Percentiles rank a stretch among this genome's conserved stretches.
phyloP scores from a whole-genome alignment of 2,329 filamentous ascomycete genomes.

The Hypomyces rosellus region DNA sequence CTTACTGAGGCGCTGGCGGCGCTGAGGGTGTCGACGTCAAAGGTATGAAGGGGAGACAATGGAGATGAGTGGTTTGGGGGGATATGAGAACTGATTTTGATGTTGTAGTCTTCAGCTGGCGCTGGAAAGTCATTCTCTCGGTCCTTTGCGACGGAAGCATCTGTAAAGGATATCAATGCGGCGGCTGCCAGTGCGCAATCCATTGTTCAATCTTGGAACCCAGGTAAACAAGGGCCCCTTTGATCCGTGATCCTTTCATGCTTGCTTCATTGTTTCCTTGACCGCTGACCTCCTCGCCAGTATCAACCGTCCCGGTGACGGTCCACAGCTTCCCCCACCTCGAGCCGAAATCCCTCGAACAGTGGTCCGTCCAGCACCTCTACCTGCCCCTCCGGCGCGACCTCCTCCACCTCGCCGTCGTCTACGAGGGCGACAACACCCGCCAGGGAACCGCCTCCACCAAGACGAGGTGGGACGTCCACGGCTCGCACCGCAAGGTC shows the following conservation, averaged over 20 bases:
- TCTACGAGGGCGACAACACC: slow-evolving; percentile 86
- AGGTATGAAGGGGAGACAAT: slow-evolving; percentile 19
- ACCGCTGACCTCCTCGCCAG: slow-evolving; percentile 25
- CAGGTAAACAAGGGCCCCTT: slow-evolving; percentile 29
- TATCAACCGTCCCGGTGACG: slow-evolving; percentile 68
- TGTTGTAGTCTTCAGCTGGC: slow-evolving; percentile 24
- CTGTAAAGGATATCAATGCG: slow-evolving; percentile 32
- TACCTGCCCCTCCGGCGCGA: slow-evolving; percentile 82
- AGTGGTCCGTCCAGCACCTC: slow-evolving; percentile 77
- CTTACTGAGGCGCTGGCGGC: slow-evolving; percentile 48
- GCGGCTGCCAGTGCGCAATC: slow-evolving; percentile 26
- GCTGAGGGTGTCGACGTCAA: slow-evolving; percentile 39
- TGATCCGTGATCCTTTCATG: not conserved
- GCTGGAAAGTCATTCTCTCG: slow-evolving; percentile 39
- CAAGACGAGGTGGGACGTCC: slow-evolving; percentile 77
- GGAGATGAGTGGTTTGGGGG: not conserved
- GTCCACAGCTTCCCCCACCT: slow-evolving; percentile 86
- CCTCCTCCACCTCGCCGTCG: slow-evolving; percentile 82
- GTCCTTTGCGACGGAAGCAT: slow-evolving; percentile 50
- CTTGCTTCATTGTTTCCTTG: not conserved
- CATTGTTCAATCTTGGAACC: slow-evolving; percentile 38
- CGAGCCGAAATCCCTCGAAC: slow-evolving; percentile 71
- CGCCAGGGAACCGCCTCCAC: slow-evolving; percentile 79
- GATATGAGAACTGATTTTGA: not conserved
- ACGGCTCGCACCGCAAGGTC: slow-evolving; percentile 77